phyloP scores from a whole-genome alignment of 2,329 filamentous ascomycete species.

The Cercospora sojina region DNA sequence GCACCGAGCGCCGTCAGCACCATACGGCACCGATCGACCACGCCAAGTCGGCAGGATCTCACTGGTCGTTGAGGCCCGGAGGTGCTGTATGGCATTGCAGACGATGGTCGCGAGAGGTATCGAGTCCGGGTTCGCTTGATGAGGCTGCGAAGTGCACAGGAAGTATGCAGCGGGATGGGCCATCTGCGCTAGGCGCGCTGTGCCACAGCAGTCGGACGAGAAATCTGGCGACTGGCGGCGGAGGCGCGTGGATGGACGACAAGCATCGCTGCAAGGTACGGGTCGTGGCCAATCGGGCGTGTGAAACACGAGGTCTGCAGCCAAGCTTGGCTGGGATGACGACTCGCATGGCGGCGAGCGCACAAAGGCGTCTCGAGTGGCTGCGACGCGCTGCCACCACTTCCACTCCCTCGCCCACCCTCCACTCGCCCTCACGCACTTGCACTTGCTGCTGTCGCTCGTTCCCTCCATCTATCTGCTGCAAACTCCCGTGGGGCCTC shows the following conservation, averaged over 20 bases:
- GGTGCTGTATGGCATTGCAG: not conserved
- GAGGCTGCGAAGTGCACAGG: not conserved
- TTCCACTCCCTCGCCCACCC: not conserved
- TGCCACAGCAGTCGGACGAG: constrained; percentile 1
- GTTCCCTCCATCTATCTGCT: not conserved
- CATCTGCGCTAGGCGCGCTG: not conserved
- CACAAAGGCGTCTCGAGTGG: not conserved
- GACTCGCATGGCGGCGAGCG: not conserved
- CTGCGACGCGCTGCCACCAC: constrained; percentile 1
- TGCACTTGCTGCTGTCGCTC: not conserved
- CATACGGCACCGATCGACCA: not conserved
- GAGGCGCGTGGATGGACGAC: not conserved
- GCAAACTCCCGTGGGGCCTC: not conserved
- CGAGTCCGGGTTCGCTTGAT: not conserved
- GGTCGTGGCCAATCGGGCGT: not conserved
- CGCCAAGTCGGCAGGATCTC: not conserved
- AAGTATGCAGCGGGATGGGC: not conserved
- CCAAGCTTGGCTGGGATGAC: not conserved
- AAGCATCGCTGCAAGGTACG: not conserved
- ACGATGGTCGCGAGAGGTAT: not conserved
- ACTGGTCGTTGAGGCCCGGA: not conserved
- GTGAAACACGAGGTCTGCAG: constrained; percentile 1
- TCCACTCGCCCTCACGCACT: not conserved
- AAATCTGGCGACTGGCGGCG: not conserved
- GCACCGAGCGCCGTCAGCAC: not conserved